Percentiles rank a stretch among this genome's conserved stretches.
phyloP scores from a whole-genome alignment of 768 basidiomycete genomes.

The Mycena venus region DNA sequence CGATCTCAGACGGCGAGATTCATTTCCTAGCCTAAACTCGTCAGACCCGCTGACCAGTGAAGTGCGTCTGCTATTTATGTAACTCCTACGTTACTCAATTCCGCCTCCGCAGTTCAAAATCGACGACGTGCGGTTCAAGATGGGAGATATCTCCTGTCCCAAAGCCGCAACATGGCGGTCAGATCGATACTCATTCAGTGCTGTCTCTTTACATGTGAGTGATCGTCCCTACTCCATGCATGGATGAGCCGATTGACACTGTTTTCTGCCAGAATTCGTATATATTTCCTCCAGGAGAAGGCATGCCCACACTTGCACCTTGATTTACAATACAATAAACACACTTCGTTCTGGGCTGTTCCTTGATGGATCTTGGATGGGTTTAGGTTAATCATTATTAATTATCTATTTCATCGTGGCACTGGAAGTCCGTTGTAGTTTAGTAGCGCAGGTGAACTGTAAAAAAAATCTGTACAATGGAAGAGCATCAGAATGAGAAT shows the following conservation, averaged over 20 bases:
- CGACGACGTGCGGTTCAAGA: neutral
- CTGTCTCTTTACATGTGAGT: slow-evolving; percentile 11
- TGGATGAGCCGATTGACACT: neutral
- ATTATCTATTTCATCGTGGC: neutral
- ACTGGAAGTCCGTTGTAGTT: too few relatives aligned
- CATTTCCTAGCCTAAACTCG: neutral
- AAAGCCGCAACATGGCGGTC: neutral
- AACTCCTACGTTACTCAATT: neutral
- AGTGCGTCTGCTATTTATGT: neutral
- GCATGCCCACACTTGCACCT: neutral
- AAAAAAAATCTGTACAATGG: too few relatives aligned
- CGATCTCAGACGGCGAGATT: neutral
- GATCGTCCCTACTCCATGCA: too few relatives aligned
- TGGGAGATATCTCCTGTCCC: neutral
- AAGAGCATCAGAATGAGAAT: too few relatives aligned
- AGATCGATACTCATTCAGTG: slow-evolving; percentile 1
- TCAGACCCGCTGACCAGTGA: neutral
- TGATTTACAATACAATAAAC: neutral
- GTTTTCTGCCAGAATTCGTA: neutral
- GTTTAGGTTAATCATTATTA: neutral
- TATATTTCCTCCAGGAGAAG: slow-evolving; percentile 4
- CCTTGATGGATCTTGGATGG: neutral
- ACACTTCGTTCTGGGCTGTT: neutral
- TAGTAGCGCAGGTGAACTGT: too few relatives aligned
- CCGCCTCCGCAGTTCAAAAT: neutral